These are phyloP conservation scores for Ascoidea tarda DNA, from an alignment of 805 yeast species.

Conservation along the genomic window DNA sequence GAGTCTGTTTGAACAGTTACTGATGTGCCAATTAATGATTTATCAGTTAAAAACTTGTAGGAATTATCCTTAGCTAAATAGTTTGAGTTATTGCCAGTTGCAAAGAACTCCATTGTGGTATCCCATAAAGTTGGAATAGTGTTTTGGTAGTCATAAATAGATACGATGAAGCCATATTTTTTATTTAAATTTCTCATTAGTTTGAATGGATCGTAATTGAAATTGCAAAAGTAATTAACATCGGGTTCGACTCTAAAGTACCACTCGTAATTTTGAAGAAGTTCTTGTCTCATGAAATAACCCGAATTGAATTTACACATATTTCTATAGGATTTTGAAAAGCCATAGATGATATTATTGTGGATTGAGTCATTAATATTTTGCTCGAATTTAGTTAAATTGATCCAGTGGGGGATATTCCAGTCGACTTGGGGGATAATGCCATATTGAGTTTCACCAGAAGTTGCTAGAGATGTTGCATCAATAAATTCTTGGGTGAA, in stretches of 20 bases:
- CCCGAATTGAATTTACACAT: constrained; percentile 97
- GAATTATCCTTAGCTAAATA: constrained; percentile 52
- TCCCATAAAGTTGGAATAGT: constrained; percentile 85
- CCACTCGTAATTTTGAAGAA: constrained; percentile 63
- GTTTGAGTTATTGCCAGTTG: constrained; percentile 38
- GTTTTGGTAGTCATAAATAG: constrained; percentile 67
- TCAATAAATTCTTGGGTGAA: constrained; percentile 50
- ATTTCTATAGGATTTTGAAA: constrained; percentile 59
- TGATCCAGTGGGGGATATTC: constrained; percentile 64
- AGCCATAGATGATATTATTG: constrained; percentile 47
- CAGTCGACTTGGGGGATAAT: constrained; percentile 56
- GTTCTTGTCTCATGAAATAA: constrained; percentile 67
- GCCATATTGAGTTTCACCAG: constrained; percentile 55
- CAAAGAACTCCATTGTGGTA: constrained; percentile 47
- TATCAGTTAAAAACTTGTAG: constrained; percentile 40
- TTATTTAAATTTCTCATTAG: constrained; percentile 64
- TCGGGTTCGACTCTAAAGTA: constrained; percentile 96
- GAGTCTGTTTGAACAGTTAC: constrained; percentile 24
- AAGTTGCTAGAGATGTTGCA: constrained; percentile 45
- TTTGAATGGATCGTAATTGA: constrained; percentile 76
- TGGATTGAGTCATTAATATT: constrained; percentile 28
- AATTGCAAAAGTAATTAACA: constrained; percentile 79
- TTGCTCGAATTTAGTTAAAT: constrained; percentile 37
- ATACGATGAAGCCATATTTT: constrained; percentile 77
- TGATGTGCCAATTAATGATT: constrained; percentile 27